Evolutionary conservation across 2,329 filamentous ascomycete genomes (phyloP).

Genomic region (Cadophora malorum): DNA sequence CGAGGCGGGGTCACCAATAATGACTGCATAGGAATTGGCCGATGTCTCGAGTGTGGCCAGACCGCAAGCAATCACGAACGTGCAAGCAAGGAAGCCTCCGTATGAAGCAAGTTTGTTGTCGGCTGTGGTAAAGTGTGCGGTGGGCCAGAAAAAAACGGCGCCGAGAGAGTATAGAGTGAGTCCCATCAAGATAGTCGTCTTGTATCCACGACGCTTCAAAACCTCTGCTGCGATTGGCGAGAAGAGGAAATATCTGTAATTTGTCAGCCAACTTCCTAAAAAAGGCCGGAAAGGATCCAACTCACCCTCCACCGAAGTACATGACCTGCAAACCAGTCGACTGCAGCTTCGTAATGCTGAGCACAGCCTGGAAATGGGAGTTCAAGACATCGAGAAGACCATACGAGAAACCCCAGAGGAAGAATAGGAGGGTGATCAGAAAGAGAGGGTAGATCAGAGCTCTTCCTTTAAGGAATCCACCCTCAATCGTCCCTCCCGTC

Average conservation of each 20-base stretch:
- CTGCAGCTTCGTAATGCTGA: slow-evolving; percentile 64
- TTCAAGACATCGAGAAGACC: slow-evolving; percentile 85
- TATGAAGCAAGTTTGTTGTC: slow-evolving; percentile 65
- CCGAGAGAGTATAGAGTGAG: slow-evolving; percentile 75
- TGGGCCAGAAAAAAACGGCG: slow-evolving; percentile 86
- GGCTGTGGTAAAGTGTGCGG: slow-evolving; percentile 68
- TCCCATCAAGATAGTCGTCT: slow-evolving; percentile 78
- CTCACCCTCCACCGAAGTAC: slow-evolving; percentile 68
- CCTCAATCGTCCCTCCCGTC: slow-evolving; percentile 42
- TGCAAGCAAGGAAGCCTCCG: slow-evolving; percentile 76
- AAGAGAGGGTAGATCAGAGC: slow-evolving; percentile 55
- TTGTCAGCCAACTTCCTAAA: neutral
- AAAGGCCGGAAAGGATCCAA: neutral
- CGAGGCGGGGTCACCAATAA: slow-evolving; percentile 76
- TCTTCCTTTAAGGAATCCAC: slow-evolving; percentile 46
- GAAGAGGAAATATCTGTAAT: slow-evolving; percentile 63
- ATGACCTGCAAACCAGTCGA: slow-evolving; percentile 72
- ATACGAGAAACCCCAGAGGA: slow-evolving; percentile 90
- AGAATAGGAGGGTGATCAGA: slow-evolving; percentile 77
- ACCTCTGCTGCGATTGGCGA: slow-evolving; percentile 73
- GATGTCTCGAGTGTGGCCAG: slow-evolving; percentile 79
- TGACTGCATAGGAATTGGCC: slow-evolving; percentile 74
- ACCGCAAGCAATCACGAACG: slow-evolving; percentile 77
- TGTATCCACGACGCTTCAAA: slow-evolving; percentile 75
- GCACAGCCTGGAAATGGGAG: slow-evolving; percentile 67